Evolutionary conservation across 169 alveolate species (phyloP), one percentile per base, ranked within the genome.

Genomic region (Cryptosporidium felis): DNA sequence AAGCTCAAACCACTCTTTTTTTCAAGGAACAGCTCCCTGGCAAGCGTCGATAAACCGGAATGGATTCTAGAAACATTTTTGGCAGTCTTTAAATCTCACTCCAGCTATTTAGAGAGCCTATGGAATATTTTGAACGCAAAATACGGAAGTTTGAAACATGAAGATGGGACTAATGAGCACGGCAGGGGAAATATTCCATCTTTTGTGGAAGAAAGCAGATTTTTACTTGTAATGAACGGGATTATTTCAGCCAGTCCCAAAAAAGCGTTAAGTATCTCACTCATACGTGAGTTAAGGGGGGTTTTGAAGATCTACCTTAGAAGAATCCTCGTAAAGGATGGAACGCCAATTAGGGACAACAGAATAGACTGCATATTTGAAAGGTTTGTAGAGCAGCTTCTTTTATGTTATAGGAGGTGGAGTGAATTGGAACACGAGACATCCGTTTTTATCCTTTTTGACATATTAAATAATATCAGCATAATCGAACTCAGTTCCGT

Each of bases 11-110:
- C 85, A 5, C 56, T 74, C 34, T 74, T 74, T 21, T 74, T 74
- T 53, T 74, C 85, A 21, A 74, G 46, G 41, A 74, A 34, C n/a
- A 53, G 85, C 28, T 56, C 66, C 18, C 45, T 74, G 6, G 51
- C 67, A 8, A 74, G 30, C 28, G 8, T 56, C 5, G 85, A 74
- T 14, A 74, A 53, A n/a, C 85, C 85, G 41, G 85, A 74, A 34
- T 74, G 85, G 85, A 42, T 74, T 32, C 30, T 74, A 14, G 67
- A 74, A 23, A 74, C 66, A 12, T 18, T 26, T 74, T 56, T 74
- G 26, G 51, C 85, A 28, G 14, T 74, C 51, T 74, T 51, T 36
- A 74, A 74, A 32, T 74, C 74, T 9, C 85, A 74, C 32, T 49
- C 34, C 14, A 5, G 23, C 5, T 74, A 53, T 49, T 56, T 74